Evolutionary conservation across 1,284 basidiomycete species (phyloP).

Genomic region (Ustilago crameri): DNA sequence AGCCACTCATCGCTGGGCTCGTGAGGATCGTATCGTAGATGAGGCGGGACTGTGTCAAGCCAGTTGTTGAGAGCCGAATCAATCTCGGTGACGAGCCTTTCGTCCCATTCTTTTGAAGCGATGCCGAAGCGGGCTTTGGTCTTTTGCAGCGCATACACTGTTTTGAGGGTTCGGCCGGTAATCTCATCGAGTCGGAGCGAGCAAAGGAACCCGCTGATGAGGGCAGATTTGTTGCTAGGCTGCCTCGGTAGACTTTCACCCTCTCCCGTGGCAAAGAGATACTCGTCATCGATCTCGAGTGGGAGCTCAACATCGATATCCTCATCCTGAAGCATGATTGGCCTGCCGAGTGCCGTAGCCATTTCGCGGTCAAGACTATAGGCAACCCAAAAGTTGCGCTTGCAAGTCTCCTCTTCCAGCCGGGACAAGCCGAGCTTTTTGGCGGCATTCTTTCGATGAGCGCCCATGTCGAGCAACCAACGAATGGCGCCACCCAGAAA

Average conservation of each 20-base stretch:
- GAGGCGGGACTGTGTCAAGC: conserved; percentile 56
- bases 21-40: conserved; percentile 56
- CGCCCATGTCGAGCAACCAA: conserved; percentile 51
- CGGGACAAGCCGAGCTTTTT: conserved; percentile 42
- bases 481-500: conserved; percentile 50
- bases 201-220: conserved; percentile 50
- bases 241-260: conserved; percentile 34
- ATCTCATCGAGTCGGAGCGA: conserved; percentile 55
- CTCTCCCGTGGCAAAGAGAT: conserved; percentile 41
- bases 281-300: conserved; percentile 55
- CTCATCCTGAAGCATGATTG: conserved; percentile 59
- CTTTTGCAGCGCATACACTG: conserved; percentile 59
- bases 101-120: conserved; percentile 55
- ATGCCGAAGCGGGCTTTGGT: conserved; percentile 56
- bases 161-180: conserved; percentile 58
- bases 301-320: conserved; percentile 61
- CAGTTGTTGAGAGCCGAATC: conserved; percentile 62
- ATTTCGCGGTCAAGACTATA: conserved; percentile 58
- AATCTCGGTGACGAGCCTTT: conserved; percentile 60
- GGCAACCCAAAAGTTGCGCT: conserved; percentile 55
- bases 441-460: conserved; percentile 54
- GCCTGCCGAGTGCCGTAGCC: conserved; percentile 48
- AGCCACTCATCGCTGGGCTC: conserved; percentile 53
- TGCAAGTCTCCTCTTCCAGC: conserved; percentile 48
- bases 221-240: conserved; percentile 34